Conservation (phyloP, 139 green algal genomes). For the Gonium pectorale region DNA sequence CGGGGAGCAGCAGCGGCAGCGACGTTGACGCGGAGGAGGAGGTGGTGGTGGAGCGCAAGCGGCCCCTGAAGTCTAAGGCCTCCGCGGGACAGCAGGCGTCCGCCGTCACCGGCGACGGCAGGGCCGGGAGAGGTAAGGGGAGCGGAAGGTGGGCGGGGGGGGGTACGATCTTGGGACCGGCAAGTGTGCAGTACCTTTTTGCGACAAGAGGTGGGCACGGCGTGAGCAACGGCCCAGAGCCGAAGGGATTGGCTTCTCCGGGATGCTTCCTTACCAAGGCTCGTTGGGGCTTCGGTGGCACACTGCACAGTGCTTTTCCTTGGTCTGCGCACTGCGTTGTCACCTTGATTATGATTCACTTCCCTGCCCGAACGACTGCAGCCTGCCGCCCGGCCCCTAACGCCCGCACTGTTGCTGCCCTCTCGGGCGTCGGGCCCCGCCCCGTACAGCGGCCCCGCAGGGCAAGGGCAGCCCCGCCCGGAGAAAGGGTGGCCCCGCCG, state of each 20-base stretch:
- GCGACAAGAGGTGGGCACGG: too few relatives aligned
- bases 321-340: not conserved
- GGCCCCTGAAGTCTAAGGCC: not conserved
- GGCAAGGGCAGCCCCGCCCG: constrained; percentile 11
- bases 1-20: not conserved
- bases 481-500: not conserved
- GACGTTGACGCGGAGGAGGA: not conserved
- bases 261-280: not conserved
- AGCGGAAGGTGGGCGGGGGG: not conserved
- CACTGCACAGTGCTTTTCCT: not conserved
- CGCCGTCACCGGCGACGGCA: not conserved
- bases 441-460: not conserved
- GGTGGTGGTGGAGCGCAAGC: not conserved
- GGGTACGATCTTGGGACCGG: not conserved
- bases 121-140: not conserved
- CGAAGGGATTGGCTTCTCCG: not conserved
- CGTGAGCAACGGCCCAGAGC: not conserved
- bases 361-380: not conserved
- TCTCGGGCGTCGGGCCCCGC: too few relatives aligned
- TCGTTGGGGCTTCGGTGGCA: not conserved
- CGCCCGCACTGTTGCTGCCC: not conserved
- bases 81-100: not conserved
- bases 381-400: not conserved
- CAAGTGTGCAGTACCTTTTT: not conserved
- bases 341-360: not conserved